A percentile compares a stretch with the other conserved stretches of the same genome.
phyloP scores from a whole-genome alignment of 768 basidiomycete genomes.

The Sutorius australiensis region DNA sequence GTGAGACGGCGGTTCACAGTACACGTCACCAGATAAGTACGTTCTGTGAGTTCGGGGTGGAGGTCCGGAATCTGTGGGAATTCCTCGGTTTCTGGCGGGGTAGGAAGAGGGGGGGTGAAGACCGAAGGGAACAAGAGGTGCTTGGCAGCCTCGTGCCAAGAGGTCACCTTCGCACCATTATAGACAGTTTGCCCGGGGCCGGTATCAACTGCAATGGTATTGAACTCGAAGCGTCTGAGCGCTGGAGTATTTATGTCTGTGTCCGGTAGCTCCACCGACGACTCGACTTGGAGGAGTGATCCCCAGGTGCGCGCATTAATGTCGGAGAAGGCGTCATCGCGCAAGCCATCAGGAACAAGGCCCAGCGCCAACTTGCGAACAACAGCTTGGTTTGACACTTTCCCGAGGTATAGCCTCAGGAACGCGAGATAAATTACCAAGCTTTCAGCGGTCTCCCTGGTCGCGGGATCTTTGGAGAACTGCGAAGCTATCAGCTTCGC shows the following conservation, averaged over 20 bases:
- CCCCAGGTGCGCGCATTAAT: slow-evolving; percentile 63
- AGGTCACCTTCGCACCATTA: slow-evolving; percentile 56
- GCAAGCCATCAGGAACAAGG: slow-evolving; percentile 43
- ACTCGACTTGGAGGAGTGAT: slow-evolving; percentile 54
- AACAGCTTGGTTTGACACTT: slow-evolving; percentile 49
- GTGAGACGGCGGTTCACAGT: slow-evolving; percentile 93
- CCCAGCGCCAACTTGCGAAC: slow-evolving; percentile 50
- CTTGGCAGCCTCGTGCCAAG: slow-evolving; percentile 85
- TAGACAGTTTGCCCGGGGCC: slow-evolving; percentile 54
- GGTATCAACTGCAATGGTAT: slow-evolving; percentile 69
- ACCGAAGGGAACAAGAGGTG: slow-evolving; percentile 85
- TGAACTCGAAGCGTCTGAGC: slow-evolving; percentile 63
- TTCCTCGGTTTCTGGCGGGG: slow-evolving; percentile 33
- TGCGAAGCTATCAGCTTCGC: slow-evolving; percentile 47
- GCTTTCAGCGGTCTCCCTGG: slow-evolving; percentile 45
- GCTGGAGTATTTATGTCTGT: slow-evolving; percentile 23
- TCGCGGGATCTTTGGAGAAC: slow-evolving; percentile 24
- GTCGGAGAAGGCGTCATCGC: slow-evolving; percentile 42
- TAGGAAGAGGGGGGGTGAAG: slow-evolving; percentile 52
- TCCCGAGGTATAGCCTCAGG: slow-evolving; percentile 77
- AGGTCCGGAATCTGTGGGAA: slow-evolving; percentile 63
- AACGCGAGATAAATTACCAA: slow-evolving; percentile 75
- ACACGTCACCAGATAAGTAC: slow-evolving; percentile 91
- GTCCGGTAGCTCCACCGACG: slow-evolving; percentile 31
- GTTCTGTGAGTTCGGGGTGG: slow-evolving; percentile 83